Conservation (phyloP, 164 flowering plant species). For the Pachysandra terminalis region DNA sequence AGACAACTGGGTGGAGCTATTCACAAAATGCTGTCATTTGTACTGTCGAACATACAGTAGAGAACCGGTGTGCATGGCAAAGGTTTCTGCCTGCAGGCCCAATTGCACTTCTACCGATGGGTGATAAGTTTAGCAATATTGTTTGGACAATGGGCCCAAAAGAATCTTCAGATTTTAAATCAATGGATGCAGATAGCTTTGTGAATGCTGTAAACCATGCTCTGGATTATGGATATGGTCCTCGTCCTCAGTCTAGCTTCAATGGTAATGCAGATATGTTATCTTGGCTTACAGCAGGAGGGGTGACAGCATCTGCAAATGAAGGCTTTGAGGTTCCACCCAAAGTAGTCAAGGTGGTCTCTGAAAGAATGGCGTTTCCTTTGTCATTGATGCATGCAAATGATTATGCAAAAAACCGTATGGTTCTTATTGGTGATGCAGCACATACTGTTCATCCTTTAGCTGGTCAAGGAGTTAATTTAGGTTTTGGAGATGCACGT, state of each 20-base stretch:
- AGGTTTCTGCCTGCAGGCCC: slow-evolving; percentile 93
- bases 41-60: slow-evolving; percentile 71
- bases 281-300: slow-evolving; percentile 46
- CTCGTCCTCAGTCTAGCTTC: slow-evolving; percentile 60
- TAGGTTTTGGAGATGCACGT: slow-evolving; percentile 89
- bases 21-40: slow-evolving; percentile 91
- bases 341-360: slow-evolving; percentile 57
- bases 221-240: slow-evolving; percentile 82
- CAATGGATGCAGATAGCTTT: slow-evolving; percentile 69
- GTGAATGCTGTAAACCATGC: slow-evolving; percentile 72
- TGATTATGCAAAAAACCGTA: slow-evolving; percentile 61
- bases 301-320: slow-evolving; percentile 29
- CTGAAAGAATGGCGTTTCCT: slow-evolving; percentile 92
- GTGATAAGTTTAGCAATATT: slow-evolving; percentile 88
- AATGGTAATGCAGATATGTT: slow-evolving; percentile 31
- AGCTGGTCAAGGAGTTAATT: slow-evolving; percentile 98
- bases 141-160: slow-evolving; percentile 96
- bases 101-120: slow-evolving; percentile 89
- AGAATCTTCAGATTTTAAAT: slow-evolving; percentile 53
- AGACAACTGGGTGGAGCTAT: slow-evolving; percentile 88
- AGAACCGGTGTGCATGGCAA: slow-evolving; percentile 92
- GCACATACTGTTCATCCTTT: slow-evolving; percentile 98
- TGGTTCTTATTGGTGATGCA: slow-evolving; percentile 92
- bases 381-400: slow-evolving; percentile 80
- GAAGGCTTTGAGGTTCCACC: slow-evolving; percentile 86